Conservation (phyloP, 345 rosid species). For the Theobroma cacao region DNA sequence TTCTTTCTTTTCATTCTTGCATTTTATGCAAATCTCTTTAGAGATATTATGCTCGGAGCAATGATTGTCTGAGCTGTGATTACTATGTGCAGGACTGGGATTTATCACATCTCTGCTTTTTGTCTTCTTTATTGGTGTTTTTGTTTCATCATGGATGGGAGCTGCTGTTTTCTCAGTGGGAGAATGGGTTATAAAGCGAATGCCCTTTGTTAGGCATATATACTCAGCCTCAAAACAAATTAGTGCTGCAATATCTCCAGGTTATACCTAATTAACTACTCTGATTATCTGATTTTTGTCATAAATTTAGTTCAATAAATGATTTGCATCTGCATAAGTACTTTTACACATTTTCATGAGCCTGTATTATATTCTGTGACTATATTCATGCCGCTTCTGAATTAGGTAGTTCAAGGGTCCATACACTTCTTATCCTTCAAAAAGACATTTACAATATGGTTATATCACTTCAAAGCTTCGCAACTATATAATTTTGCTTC, state of each 20-base stretch:
- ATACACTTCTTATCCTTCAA: not conserved
- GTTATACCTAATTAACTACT: constrained; percentile 24
- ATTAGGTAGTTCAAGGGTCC: not conserved
- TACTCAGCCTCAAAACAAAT: constrained; percentile 76
- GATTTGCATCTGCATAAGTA: constrained; percentile 11
- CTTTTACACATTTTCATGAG: not conserved
- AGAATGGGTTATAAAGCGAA: constrained; percentile 65
- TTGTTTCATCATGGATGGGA: constrained; percentile 69
- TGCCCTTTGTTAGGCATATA: constrained; percentile 68
- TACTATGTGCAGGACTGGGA: constrained; percentile 55
- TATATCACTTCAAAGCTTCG: not conserved
- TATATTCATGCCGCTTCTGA: not conserved
- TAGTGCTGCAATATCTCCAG: constrained; percentile 76
- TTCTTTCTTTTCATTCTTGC: not conserved
- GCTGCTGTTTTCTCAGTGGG: constrained; percentile 64
- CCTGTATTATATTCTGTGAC: not conserved
- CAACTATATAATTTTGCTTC: not conserved
- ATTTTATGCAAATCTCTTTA: not conserved
- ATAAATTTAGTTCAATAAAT: constrained; percentile 4
- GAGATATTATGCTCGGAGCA: not conserved
- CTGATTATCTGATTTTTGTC: not conserved
- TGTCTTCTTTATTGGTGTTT: constrained; percentile 61
- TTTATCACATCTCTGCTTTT: constrained; percentile 63
- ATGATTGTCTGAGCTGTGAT: constrained; percentile 5
- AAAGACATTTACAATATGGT: not conserved